Base-by-base conservation (phyloP, 2,329 filamentous ascomycete genomes). In the Ophiocordyceps camponoti-floridani region DNA sequence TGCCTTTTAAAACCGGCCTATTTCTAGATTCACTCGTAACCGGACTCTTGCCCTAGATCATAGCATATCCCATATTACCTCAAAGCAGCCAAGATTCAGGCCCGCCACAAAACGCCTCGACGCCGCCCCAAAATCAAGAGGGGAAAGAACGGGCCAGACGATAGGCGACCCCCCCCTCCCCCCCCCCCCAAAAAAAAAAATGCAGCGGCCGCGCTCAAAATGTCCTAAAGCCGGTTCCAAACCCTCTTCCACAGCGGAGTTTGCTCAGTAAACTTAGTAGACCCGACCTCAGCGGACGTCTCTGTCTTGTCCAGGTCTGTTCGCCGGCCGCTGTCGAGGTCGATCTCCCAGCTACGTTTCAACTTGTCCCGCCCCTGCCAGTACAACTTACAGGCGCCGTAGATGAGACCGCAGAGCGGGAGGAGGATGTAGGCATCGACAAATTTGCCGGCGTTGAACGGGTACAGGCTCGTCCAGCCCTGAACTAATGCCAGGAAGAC, bases 341-440 rank as follows among this genome's bases (percentile, higher is more conserved):
- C 73, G 23, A 78, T 69, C 45, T 76, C 72, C 45, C 66, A 58
- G 6, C 63, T 56, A 5, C 63, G 56, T 65, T 71, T 70, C 46
- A 68, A 61, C 7, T 56, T 62, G 2, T 76, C 78, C 47, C 65
- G 66, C n/a, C 56, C 51, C 26, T 59, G 53, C 59, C 71, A 74
- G 38, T 64, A 58, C 4, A 75, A 44, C 54, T 79, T 79, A 53
- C 73, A 75, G 1, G 52, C 64, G 1, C 68, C 48, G 50, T 72
- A 79, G 14, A 79, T 77, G 40, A 79, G 46, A 1, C 62, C 67
- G 49, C 79, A 80, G 0, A 80, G 58, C 2, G 73, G 73, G 28
- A 80, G 54, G 23, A 80, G 56, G 45, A 80, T 73, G 51, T 80
- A 80, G 0, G 75, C 74, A 51, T 77, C 73, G 11, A 80, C 74